Base-by-base conservation (phyloP, 1,284 basidiomycete genomes). In the Cryptococcus floricola region DNA sequence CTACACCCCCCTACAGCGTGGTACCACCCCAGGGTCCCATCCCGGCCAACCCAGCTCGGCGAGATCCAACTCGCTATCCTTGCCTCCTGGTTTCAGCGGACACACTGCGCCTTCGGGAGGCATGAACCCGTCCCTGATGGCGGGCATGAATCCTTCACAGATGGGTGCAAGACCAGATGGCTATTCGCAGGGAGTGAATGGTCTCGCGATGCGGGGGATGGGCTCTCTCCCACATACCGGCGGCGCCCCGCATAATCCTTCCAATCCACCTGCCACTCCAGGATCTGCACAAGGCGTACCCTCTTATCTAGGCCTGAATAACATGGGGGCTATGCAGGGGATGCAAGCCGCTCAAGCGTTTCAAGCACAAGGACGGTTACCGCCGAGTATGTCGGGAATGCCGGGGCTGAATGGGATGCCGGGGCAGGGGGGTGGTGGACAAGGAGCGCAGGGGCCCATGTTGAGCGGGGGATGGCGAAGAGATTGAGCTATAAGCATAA, bases 391-490 rank as follows among this genome's bases (percentile, higher is more conserved):
- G 42, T 4, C 5, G 9, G 42, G 42, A 2, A 14, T 44, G 42
- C 18, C 42, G 42, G 42, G 42, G 42, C 18, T 44, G 42, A 12
- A 6, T 19, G 28, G 28, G 48, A 48, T 48, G 46, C 2, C 3
- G 31, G 31, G 25, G 46, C 23, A 13, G 25, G 46, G 46, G 13
- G 41, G 41, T 8, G 54, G 39, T 10, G 41, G 42, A 50, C 42
- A 28, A 8, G 16, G 39, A 12, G 48, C 18, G 48, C 46, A 42
- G 47, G 42, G 42, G 14, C 43, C 51, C 42, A 52, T 52, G 51
- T n/a, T 52, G 42, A 23, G 27, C 25, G 51, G 51, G 16, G 38
- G 38, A 10, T 28, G 46, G 46, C 13, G 31, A 34, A 27, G 31
- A 14, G 23, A 31, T 28, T 25, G 45, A 42, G 31, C 5, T 10